Evolutionary conservation across 768 basidiomycete species (phyloP), one percentile per base, ranked within the genome.

Genomic region (Mycena metata): DNA sequence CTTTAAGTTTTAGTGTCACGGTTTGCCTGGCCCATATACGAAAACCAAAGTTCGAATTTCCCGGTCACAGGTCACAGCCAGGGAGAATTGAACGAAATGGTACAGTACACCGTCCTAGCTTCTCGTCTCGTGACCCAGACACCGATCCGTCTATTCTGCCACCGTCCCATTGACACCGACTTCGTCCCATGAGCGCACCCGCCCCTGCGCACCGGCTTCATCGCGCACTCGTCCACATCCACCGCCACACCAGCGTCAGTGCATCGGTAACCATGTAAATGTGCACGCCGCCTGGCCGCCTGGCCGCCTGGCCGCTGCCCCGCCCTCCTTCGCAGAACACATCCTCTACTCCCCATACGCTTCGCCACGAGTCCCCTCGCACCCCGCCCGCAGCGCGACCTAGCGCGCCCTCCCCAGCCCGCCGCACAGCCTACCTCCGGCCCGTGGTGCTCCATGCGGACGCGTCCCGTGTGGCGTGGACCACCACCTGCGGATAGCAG

Each of bases 81-180:
- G n/a, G n/a, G n/a, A n/a, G n/a, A n/a, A n/a, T n/a, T n/a, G n/a
- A n/a, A n/a, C n/a, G n/a, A n/a, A n/a, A n/a, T n/a, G n/a, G n/a
- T n/a, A n/a, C n/a, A 30, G 30, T 30, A 45, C 43, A 45, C 46
- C 51, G 30, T 35, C 51, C 19, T 33, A 35, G 17, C 51, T 52
- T 52, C 51, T 52, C 51, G 30, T 52, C 51, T 52, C 13, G 51
- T 33, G 35, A 52, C 35, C 30, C 35, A 50, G 24, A 50, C 49
- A 50, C 49, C 49, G 3, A 30, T 30, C 30, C 30, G 30, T 30
- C 30, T 30, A 30, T 30, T 30, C 30, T 30, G 30, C 30, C 30
- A 30, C 30, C 30, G 30, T 30, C 30, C 30, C 30, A 30, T 30
- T 30, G 30, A 30, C 30, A 6, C 30, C 30, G 30, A 30, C 30